phyloP scores from a whole-genome alignment of 495 filamentous ascomycete species.

The Tuber calosporum region DNA sequence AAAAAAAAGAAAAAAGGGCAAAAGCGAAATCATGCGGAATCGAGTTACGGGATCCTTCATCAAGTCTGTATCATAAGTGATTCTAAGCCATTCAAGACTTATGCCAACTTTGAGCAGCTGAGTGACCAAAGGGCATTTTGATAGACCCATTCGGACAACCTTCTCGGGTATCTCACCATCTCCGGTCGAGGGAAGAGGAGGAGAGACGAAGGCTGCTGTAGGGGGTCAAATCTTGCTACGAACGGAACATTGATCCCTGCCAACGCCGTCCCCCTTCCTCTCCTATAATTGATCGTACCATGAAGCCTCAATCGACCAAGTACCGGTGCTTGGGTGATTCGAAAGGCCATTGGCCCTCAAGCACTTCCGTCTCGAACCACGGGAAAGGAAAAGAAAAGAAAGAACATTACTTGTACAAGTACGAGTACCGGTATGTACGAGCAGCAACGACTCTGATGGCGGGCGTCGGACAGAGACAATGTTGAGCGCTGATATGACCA shows the following conservation, averaged over 20 bases:
- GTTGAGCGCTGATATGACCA: background rate
- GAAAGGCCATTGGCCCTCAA: background rate
- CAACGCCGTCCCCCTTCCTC: background rate
- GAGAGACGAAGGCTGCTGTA: background rate
- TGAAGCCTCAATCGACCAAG: background rate
- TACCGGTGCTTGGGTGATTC: background rate
- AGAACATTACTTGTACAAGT: background rate
- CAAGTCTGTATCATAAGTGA: background rate
- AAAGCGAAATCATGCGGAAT: background rate
- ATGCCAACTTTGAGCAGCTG: background rate
- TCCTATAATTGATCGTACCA: background rate
- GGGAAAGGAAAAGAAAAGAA: background rate
- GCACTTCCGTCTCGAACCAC: background rate
- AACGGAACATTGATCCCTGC: background rate
- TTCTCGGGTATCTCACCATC: background rate
- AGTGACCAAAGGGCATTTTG: background rate
- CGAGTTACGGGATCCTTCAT: background rate
- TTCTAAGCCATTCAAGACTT: background rate
- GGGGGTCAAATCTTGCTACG: background rate
- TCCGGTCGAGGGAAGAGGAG: background rate
- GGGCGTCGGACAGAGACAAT: background rate
- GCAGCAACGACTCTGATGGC: background rate
- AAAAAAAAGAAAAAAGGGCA: background rate
- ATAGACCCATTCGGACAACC: background rate
- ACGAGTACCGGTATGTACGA: background rate